A percentile compares a stretch with the other conserved stretches of the same genome.
phyloP scores from a whole-genome alignment of 208 protist species.

The Crithidia expoeki region DNA sequence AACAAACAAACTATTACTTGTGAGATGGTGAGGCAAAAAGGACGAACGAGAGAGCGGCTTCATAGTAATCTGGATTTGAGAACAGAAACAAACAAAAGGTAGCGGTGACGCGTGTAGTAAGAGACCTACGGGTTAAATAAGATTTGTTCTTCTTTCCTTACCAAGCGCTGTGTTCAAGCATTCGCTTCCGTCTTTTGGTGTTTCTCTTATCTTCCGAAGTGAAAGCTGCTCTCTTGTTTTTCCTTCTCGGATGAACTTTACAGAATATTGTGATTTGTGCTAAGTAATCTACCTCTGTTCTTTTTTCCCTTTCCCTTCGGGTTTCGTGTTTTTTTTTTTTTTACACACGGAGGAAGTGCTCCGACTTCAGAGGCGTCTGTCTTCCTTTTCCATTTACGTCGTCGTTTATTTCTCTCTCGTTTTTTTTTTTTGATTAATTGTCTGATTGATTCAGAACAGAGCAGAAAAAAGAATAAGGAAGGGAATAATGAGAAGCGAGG shows the following conservation, averaged over 20 bases:
- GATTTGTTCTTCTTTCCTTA: conserved; percentile 5
- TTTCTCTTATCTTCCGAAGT: background rate
- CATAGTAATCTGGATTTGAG: background rate
- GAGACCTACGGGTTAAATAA: background rate
- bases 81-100: background rate
- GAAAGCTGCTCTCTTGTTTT: background rate
- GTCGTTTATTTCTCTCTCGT: conserved; percentile 7
- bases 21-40: background rate
- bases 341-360: background rate
- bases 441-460: background rate
- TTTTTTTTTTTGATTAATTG: background rate
- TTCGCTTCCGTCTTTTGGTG: background rate
- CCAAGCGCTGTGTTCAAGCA: background rate
- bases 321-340: conserved; percentile 8
- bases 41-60: background rate
- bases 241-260: background rate
- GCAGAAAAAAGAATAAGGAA: background rate
- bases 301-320: background rate
- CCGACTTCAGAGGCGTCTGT: conserved; percentile 4
- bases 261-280: conserved; percentile 2
- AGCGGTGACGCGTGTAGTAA: background rate
- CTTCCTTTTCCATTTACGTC: conserved; percentile 8
- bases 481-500: background rate
- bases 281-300: conserved; percentile 8
- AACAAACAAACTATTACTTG: background rate